Conservation (phyloP, 345 rosid species). For the Syzygium oleosum region DNA sequence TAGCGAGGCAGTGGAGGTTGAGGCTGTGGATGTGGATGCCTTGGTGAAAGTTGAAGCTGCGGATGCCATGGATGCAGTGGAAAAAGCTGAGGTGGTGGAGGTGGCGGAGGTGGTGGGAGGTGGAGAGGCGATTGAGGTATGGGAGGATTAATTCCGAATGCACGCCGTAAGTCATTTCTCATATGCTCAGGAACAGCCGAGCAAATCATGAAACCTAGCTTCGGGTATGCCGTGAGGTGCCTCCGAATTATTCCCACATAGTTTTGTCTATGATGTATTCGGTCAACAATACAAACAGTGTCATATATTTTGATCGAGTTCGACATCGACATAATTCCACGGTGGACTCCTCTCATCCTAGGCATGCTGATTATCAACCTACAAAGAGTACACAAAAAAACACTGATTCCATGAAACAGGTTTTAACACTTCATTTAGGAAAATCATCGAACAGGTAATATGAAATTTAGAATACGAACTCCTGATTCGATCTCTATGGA, state of each 20-base stretch:
- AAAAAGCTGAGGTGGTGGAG: too few relatives aligned
- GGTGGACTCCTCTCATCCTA: too few relatives aligned
- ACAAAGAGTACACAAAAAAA: neutral
- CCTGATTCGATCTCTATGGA: too few relatives aligned
- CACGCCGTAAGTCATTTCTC: neutral
- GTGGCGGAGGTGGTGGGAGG: too few relatives aligned
- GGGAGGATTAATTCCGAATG: too few relatives aligned
- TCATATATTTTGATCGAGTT: too few relatives aligned
- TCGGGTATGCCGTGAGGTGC: neutral
- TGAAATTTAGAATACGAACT: too few relatives aligned
- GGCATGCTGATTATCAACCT: neutral
- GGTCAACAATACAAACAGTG: too few relatives aligned
- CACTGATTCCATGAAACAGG: neutral
- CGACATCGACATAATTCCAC: neutral
- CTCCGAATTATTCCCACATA: rapidly evolving
- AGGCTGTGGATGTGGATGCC: rapidly evolving
- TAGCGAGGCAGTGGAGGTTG: neutral
- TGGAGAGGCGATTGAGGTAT: rapidly evolving
- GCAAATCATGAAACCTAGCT: neutral
- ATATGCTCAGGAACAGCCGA: rapidly evolving
- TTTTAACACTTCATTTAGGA: too few relatives aligned
- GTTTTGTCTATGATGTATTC: neutral
- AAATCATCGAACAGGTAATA: too few relatives aligned
- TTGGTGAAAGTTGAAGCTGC: too few relatives aligned
- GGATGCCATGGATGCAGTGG: too few relatives aligned